Base-by-base conservation (phyloP, 169 alveolate genomes). In the Cryptosporidium xiaoi region DNA sequence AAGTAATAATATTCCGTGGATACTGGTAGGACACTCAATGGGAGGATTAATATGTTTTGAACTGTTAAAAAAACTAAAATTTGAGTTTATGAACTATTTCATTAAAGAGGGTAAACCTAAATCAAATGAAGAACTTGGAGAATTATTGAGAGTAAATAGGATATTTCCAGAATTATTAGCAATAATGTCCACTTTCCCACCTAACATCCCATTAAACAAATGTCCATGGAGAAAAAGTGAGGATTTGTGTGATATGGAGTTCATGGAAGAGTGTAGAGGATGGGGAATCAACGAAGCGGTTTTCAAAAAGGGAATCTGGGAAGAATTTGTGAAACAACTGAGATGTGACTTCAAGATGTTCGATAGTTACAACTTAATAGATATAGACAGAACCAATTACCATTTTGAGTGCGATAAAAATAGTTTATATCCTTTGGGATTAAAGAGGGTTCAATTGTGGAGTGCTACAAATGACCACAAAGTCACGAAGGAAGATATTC, bases 271-370 rank as follows among this genome's bases (percentile, higher is more conserved):
- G 34, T 77, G 87, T 40, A 77, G 71, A 24, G 65, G 66, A 24
- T 77, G 87, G 87, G 87, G 71, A 60, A 77, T 77, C 2, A 77
- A 77, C 40, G 65, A 77, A 60, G 64, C 31, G 15, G 87, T 77
- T 34, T 77, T 77, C 44, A 56, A 48, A 40, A 60, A 77, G 46
- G 77, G 65, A 7, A 62, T 77, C 12, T 77, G 87, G 87, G 71
- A 77, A 31, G 71, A 34, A 62, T 77, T 77, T 56, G 87, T 60
- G 44, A 36, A 20, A 33, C 87, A 60, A 27, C 31, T 77, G 12
- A 77, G 87, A 50, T 60, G 77, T 36, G 87, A 77, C 20, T 77
- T 77, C 36, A 18, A 50, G n/a, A 44, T 77, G 51, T 77, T 77
- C 24, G 87, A 77, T 60, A 60, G 55, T 44, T 77, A 46, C 44